These are phyloP conservation scores for Auxenochlorella pyrenoidosa DNA, from an alignment of 139 green algal species.

Conservation along the genomic window DNA sequence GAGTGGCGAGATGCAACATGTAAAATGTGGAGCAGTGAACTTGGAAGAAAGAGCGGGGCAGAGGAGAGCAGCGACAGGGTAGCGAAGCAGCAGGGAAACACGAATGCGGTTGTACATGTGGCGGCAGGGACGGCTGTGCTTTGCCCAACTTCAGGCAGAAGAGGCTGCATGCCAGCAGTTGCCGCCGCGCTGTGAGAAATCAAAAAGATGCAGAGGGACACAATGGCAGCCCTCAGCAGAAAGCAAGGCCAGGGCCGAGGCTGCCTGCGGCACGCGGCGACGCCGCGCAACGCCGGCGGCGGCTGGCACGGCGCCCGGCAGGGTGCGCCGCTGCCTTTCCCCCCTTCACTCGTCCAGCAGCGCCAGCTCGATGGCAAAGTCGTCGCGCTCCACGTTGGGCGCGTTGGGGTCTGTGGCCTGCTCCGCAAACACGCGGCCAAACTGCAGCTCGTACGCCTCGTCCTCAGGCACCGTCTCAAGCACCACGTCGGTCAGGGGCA, in stretches of 20 bases:
- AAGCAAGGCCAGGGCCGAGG: neutral
- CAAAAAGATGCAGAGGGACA: neutral
- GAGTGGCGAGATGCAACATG: neutral
- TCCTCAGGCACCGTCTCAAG: conserved; percentile 93
- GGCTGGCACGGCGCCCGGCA: no score
- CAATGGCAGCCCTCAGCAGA: neutral
- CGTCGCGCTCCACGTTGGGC: conserved; percentile 80
- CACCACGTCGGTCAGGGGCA: conserved; percentile 74
- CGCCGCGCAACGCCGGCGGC: neutral
- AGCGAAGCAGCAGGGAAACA: neutral
- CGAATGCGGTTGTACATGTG: neutral
- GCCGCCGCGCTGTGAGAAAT: no score
- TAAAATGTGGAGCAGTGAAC: neutral
- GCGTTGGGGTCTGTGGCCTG: conserved; percentile 78
- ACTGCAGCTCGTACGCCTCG: conserved; percentile 98
- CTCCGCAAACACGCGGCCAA: conserved; percentile 82
- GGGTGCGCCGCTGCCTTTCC: no score
- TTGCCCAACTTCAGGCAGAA: neutral
- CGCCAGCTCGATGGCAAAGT: conserved; percentile 85
- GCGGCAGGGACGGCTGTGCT: no score
- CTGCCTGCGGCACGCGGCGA: no score
- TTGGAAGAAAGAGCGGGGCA: neutral
- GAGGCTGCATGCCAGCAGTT: neutral
- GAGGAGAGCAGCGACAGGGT: neutral
- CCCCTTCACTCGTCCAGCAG: conserved; percentile 31